These are phyloP conservation scores for Myrmaecium sp. DNA, from an alignment of 2,329 filamentous ascomycete genomes.

Conservation along the genomic window DNA sequence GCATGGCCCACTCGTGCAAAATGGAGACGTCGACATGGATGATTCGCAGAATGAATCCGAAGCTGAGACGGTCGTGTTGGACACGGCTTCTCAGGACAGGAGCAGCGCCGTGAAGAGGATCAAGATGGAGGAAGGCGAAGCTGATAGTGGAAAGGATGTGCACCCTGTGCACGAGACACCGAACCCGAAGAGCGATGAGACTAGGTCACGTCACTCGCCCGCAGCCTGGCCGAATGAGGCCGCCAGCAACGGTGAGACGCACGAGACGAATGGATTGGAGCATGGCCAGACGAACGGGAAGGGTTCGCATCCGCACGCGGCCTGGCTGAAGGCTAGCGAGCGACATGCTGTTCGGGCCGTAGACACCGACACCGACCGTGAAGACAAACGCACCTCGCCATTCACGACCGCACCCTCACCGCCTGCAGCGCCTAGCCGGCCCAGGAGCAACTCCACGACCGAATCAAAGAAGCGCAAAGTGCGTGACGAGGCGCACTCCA, in stretches of 20 bases:
- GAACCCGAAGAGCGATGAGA: too few species aligned
- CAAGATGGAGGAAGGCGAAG: constrained; percentile 22
- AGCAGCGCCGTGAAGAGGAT: constrained; percentile 22
- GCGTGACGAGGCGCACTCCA: constrained; percentile 18
- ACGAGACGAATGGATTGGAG: too few species aligned
- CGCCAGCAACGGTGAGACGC: too few species aligned
- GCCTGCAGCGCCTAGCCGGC: constrained; percentile 8
- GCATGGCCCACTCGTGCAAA: constrained; percentile 1
- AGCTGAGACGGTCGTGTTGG: constrained; percentile 32
- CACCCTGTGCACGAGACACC: constrained; percentile 15
- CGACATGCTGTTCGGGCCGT: too few species aligned
- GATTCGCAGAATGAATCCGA: constrained; percentile 29
- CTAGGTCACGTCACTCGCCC: too few species aligned
- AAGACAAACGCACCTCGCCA: constrained; percentile 13
- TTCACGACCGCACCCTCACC: constrained; percentile 10
- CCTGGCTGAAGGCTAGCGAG: too few species aligned
- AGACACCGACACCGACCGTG: too few species aligned
- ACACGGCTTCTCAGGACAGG: constrained; percentile 20
- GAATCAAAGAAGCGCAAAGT: constrained; percentile 24
- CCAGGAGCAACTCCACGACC: constrained; percentile 19
- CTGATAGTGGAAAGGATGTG: constrained; percentile 11
- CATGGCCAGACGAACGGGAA: too few species aligned
- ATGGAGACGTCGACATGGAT: constrained; percentile 3
- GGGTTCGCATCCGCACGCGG: too few species aligned
- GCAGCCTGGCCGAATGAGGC: too few species aligned